Conservation (phyloP, 192 early-diverging fungal species). For the Coemansia guatemalensis region DNA sequence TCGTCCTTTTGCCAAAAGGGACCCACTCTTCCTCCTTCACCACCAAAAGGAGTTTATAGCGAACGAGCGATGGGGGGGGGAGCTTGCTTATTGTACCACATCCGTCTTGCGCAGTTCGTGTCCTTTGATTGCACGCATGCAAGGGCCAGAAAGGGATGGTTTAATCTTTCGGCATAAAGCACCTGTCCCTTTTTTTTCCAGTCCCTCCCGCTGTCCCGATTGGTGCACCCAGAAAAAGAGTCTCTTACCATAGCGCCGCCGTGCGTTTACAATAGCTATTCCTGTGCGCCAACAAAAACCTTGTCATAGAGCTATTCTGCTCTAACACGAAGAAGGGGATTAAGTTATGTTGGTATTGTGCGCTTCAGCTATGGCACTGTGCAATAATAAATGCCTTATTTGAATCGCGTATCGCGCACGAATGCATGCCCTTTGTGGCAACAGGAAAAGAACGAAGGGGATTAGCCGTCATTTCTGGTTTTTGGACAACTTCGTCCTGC, state of each 20-base stretch:
- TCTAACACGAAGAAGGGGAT: not conserved
- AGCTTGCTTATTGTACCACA: not conserved
- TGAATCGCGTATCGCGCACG: not conserved
- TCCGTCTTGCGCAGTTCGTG: not conserved
- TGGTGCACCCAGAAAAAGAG: too few species aligned
- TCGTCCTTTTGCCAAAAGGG: constrained; percentile 4
- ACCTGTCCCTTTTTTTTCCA: not conserved
- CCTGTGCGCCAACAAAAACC: too few species aligned
- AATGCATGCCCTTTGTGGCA: not conserved
- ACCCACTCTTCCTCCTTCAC: not conserved
- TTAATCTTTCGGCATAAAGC: not conserved
- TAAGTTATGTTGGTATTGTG: not conserved
- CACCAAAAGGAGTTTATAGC: not conserved
- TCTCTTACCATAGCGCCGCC: not conserved
- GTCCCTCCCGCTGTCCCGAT: too few species aligned
- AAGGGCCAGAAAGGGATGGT: not conserved
- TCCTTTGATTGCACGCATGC: not conserved
- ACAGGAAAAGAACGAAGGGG: not conserved
- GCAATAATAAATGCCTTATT: not conserved
- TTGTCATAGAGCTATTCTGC: not conserved
- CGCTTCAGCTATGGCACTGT: not conserved
- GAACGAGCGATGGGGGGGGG: not conserved
- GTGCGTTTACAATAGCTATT: too few species aligned
- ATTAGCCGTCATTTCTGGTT: not conserved
- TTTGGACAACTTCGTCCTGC: not conserved